These are phyloP conservation scores for Colletotrichum neosansevieriae DNA, from an alignment of 2,329 filamentous ascomycete genomes.

Conservation along the genomic window DNA sequence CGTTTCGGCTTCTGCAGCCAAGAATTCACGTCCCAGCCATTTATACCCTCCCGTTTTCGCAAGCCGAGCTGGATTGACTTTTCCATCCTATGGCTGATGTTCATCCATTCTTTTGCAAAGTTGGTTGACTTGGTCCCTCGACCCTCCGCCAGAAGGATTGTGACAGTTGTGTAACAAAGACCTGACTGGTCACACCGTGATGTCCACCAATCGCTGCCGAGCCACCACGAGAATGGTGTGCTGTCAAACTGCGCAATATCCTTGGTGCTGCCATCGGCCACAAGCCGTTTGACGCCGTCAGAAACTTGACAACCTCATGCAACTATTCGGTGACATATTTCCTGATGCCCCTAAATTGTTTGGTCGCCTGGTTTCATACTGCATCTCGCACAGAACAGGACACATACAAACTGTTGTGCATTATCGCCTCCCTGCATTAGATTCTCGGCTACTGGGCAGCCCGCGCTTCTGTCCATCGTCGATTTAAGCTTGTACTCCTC, in stretches of 20 bases:
- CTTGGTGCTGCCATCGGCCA: not conserved
- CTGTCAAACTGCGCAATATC: not conserved
- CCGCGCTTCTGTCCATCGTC: not conserved
- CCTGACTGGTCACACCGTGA: slow-evolving; percentile 18
- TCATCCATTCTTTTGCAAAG: slow-evolving; percentile 23
- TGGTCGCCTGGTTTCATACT: slow-evolving; percentile 27
- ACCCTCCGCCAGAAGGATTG: slow-evolving; percentile 17
- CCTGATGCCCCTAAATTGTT: slow-evolving; percentile 4
- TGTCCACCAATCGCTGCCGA: slow-evolving; percentile 19
- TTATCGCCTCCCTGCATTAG: not conserved
- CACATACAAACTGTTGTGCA: slow-evolving; percentile 30
- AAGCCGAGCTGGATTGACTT: slow-evolving; percentile 12
- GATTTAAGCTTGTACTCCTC: slow-evolving; percentile 4
- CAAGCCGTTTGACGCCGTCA: not conserved
- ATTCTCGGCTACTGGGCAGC: slow-evolving; percentile 3
- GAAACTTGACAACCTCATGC: not conserved
- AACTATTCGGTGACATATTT: not conserved
- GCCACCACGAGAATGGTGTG: slow-evolving; percentile 1
- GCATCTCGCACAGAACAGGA: slow-evolving; percentile 37
- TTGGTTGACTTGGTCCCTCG: slow-evolving; percentile 1
- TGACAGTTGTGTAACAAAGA: slow-evolving; percentile 19
- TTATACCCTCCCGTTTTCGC: not conserved
- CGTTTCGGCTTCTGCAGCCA: slow-evolving; percentile 32
- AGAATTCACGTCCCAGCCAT: not conserved
- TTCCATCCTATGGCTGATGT: slow-evolving; percentile 3